Evolutionary conservation across 2,329 filamentous ascomycete genomes (phyloP).

Genomic region (Monosporascus sp.): DNA sequence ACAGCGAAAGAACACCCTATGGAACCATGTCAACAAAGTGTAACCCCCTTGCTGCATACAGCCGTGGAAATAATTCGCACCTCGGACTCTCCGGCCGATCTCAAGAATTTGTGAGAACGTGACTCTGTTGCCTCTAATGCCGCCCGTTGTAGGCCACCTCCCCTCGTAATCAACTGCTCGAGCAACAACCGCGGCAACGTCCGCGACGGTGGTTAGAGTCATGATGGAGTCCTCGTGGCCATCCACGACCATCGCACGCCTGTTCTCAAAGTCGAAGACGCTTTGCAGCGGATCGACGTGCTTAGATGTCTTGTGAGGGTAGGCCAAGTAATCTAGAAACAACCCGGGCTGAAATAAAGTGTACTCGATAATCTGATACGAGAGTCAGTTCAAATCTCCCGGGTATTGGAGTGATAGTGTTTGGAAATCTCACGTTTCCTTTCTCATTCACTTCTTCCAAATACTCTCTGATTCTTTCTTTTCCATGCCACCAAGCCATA

Average conservation of each 20-base stretch:
- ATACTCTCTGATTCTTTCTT: constrained; percentile 45
- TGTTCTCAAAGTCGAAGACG: constrained; percentile 33
- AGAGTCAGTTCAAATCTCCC: not conserved
- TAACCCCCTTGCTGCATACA: not conserved
- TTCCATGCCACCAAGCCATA: constrained; percentile 46
- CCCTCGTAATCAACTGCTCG: constrained; percentile 38
- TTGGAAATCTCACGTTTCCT: constrained; percentile 28
- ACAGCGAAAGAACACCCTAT: constrained; percentile 32
- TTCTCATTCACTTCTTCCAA: constrained; percentile 45
- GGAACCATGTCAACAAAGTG: constrained; percentile 7
- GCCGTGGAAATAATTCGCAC: constrained; percentile 18
- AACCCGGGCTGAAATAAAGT: constrained; percentile 50
- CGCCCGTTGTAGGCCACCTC: constrained; percentile 36
- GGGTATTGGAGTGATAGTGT: not conserved
- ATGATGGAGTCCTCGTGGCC: constrained; percentile 36
- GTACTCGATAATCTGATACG: constrained; percentile 47
- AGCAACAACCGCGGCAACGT: constrained; percentile 35
- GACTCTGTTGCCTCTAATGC: constrained; percentile 34
- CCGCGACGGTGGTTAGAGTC: constrained; percentile 38
- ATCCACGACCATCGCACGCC: constrained; percentile 37
- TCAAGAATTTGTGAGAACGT: constrained; percentile 31
- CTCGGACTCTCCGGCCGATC: constrained; percentile 36
- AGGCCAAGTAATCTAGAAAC: constrained; percentile 51
- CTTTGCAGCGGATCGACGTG: constrained; percentile 36
- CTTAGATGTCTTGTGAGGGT: constrained; percentile 40